Conservation (phyloP, 306 rosid genomes). For the Hippophae rhamnoides region DNA sequence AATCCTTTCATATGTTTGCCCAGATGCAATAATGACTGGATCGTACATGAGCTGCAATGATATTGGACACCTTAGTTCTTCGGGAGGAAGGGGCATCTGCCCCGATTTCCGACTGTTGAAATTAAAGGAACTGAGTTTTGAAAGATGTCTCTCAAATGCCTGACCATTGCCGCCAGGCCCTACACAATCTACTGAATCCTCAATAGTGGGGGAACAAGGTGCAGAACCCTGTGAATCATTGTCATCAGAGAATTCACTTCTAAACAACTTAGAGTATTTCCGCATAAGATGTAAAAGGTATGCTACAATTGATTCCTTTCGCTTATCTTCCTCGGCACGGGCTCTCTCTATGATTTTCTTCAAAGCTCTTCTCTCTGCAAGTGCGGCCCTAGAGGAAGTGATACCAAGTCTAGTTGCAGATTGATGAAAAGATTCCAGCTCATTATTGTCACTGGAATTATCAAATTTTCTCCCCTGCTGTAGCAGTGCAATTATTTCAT, state of each 20-base stretch:
- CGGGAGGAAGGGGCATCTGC: slow-evolving; percentile 75
- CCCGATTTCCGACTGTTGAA: slow-evolving; percentile 50
- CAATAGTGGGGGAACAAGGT: slow-evolving; percentile 96
- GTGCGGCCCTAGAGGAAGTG: slow-evolving; percentile 90
- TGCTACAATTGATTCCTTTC: slow-evolving; percentile 93
- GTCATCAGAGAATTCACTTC: slow-evolving; percentile 81
- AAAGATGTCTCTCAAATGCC: slow-evolving; percentile 67
- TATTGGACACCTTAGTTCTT: slow-evolving; percentile 95
- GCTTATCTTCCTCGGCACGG: slow-evolving; percentile 85
- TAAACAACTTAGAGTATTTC: slow-evolving; percentile 87
- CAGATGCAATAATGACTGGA: slow-evolving; percentile 90
- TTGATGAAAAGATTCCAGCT: slow-evolving; percentile 92
- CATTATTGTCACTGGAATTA: slow-evolving; percentile 44
- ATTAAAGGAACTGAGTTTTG: slow-evolving; percentile 64
- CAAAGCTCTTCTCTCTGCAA: slow-evolving; percentile 89
- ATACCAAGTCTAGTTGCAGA: slow-evolving; percentile 87
- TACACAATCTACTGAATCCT: slow-evolving; percentile 49
- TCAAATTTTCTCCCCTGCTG: slow-evolving; percentile 81
- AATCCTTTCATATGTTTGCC: slow-evolving; percentile 90
- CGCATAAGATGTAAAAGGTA: slow-evolving; percentile 92
- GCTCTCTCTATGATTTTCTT: slow-evolving; percentile 88
- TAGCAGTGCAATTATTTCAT: slow-evolving; percentile 67
- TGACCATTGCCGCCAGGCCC: slow-evolving; percentile 43
- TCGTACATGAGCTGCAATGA: slow-evolving; percentile 92
- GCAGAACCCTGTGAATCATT: slow-evolving; percentile 93